Evolutionary conservation across 1,284 basidiomycete species (phyloP).

Genomic region (Thecaphora thlaspeos): DNA sequence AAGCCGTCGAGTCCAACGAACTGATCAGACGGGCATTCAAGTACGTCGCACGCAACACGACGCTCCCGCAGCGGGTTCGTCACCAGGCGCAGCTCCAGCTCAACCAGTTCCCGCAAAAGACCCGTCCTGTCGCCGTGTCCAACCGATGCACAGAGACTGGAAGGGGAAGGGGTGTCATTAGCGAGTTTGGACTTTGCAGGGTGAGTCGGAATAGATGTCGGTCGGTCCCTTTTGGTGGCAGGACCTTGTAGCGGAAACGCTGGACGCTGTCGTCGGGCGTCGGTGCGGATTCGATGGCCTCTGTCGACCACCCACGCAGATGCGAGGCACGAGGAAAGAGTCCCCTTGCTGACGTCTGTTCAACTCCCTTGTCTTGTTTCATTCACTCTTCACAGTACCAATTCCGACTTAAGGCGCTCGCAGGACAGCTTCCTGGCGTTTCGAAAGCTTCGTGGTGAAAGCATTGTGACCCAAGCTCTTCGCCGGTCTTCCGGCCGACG

Average conservation of each 20-base stretch:
- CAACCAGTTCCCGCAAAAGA: constrained; percentile 79
- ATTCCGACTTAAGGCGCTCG: constrained; percentile 78
- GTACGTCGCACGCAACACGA: constrained; percentile 56
- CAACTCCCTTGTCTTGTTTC: not conserved
- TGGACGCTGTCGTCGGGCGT: too few species aligned
- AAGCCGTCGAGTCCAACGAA: constrained; percentile 55
- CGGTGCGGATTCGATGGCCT: too few species aligned
- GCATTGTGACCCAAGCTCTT: too few species aligned
- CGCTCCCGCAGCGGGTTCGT: constrained; percentile 67
- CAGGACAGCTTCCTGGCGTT: constrained; percentile 78
- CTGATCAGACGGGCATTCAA: constrained; percentile 55
- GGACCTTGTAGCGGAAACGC: too few species aligned
- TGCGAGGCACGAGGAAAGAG: too few species aligned
- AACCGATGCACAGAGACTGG: constrained; percentile 84
- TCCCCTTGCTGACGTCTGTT: too few species aligned
- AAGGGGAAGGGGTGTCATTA: constrained; percentile 78
- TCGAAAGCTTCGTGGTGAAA: constrained; percentile 81
- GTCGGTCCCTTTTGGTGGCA: too few species aligned
- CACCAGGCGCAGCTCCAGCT: constrained; percentile 95
- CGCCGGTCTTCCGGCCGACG: too few species aligned
- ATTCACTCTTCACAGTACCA: constrained; percentile 67
- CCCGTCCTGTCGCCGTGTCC: constrained; percentile 78
- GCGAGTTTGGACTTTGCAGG: constrained; percentile 82
- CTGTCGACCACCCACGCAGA: too few species aligned
- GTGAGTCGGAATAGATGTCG: too few species aligned